Evolutionary conservation across 176 grass and related monocot species (phyloP).

Genomic region (Cymbopogon citratus): DNA sequence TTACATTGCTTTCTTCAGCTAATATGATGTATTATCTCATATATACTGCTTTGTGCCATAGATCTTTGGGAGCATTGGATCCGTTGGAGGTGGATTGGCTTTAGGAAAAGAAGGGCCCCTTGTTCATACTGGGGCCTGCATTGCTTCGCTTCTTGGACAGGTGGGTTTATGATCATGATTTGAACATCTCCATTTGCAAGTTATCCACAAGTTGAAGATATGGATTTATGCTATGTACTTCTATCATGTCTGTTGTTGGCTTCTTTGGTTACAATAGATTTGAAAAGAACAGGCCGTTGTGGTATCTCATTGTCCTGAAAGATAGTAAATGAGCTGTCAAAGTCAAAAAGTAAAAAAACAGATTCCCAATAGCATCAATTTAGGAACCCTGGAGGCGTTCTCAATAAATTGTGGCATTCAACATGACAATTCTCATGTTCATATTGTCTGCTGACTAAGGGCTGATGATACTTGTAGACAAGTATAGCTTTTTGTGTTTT

Average conservation of each 20-base stretch:
- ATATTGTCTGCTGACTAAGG: background rate
- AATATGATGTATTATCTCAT: slow-evolving; percentile 38
- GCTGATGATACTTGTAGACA: background rate
- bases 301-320: background rate
- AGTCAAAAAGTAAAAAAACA: background rate
- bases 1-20: slow-evolving; percentile 16
- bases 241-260: background rate
- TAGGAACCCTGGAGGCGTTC: background rate
- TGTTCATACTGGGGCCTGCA: slow-evolving; percentile 98
- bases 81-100: slow-evolving; percentile 95
- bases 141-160: slow-evolving; percentile 97
- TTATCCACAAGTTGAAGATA: background rate
- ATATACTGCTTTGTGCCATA: slow-evolving; percentile 38
- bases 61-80: slow-evolving; percentile 99
- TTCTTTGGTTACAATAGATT: background rate
- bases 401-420: slow-evolving; percentile 1
- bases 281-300: background rate
- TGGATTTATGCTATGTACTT: background rate
- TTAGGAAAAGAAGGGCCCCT: slow-evolving; percentile 99
- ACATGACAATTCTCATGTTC: slow-evolving; percentile 1
- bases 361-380: background rate
- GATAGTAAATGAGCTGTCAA: background rate
- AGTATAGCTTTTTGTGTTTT: background rate
- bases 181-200: background rate
- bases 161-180: slow-evolving; percentile 35